A percentile compares a stretch with the other conserved stretches of the same genome.
Conservation (phyloP, 495 filamentous ascomycete species). For the Penicillium desertorum region DNA sequence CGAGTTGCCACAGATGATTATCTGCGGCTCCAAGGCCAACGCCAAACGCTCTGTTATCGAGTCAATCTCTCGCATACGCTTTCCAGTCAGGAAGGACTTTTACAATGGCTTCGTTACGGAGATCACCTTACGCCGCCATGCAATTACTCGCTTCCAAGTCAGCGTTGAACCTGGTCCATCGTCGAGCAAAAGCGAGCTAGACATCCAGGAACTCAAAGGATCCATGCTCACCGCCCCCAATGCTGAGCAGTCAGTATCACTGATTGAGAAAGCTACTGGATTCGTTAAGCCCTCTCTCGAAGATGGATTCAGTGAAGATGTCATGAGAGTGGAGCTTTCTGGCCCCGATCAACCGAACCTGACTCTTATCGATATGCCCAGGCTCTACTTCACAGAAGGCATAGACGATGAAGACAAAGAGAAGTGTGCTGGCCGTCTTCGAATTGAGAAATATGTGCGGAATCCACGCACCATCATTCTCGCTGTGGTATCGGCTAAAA, state of each 20-base stretch:
- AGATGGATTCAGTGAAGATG: not conserved
- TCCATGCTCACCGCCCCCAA: not conserved
- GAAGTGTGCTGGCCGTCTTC: no score
- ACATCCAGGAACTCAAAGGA: not conserved
- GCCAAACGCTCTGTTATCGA: conserved; percentile 62
- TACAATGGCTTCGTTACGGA: conserved; percentile 40
- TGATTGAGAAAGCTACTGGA: not conserved
- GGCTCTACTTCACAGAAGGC: not conserved
- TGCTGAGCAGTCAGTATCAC: not conserved
- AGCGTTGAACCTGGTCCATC: not conserved
- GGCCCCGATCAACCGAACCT: conserved; percentile 2
- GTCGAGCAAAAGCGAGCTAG: no score
- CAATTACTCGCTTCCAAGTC: not conserved
- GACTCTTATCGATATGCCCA: not conserved
- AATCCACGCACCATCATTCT: not conserved
- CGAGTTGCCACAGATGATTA: conserved; percentile 38
- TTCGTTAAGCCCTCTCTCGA: not conserved
- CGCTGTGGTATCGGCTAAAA: not conserved
- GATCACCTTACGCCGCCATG: conserved; percentile 16
- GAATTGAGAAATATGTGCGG: not conserved
- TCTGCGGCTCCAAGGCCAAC: conserved; percentile 58
- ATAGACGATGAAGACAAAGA: no score
- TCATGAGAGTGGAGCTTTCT: not conserved
- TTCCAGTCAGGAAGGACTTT: conserved; percentile 32
- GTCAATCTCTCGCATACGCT: conserved; percentile 29